Evolutionary conservation across 345 rosid genomes (phyloP), one percentile per base, ranked within the genome.

Genomic region (Eucalyptus microcorys): DNA sequence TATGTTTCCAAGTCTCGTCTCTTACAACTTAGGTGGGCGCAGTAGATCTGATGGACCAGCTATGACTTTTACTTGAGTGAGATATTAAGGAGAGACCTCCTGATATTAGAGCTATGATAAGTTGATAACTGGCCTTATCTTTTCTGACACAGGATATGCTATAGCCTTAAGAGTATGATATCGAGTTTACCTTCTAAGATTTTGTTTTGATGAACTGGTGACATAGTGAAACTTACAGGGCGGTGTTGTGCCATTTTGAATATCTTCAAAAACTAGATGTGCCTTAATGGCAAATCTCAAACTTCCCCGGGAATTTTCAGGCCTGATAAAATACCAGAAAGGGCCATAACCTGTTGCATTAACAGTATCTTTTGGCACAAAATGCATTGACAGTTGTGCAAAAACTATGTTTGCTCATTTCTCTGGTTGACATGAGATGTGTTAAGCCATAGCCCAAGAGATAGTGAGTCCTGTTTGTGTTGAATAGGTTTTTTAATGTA

Each of bases 1-100:
- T 97, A 96, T 50, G 49, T 7, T 83, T 64, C 47, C 49, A 37
- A 85, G 49, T 87, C 49, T 80, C 7, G 2, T 59, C 47, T 53
- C 2, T 53, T 16, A 32, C 48, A 45, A 76, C 47, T 40, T 76
- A 21, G 84, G 24, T 76, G 45, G 30, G 84, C 4, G 16, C 84
- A 21, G 9, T 40, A 76, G 84, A 76, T 76, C 47, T 42, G 22
- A 76, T 76, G 27, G 84, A 76, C 84, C 84, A 40, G 84, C 30
- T 40, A 21, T 76, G 84, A 76, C 84, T 21, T 76, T 76, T 76
- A 76, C 84, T 76, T 40, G 47, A 76, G 45, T 40, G 47, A 76
- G 84, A 40, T 37, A 30, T 53, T 86, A 22, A 40, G 37, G 81
- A 45, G 81, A n/a, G 81, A 64, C 47, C 50, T 87, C 42, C 48